These are phyloP conservation scores for Glycyrrhiza uralensis DNA, from an alignment of 306 rosid species.

Conservation along the genomic window DNA sequence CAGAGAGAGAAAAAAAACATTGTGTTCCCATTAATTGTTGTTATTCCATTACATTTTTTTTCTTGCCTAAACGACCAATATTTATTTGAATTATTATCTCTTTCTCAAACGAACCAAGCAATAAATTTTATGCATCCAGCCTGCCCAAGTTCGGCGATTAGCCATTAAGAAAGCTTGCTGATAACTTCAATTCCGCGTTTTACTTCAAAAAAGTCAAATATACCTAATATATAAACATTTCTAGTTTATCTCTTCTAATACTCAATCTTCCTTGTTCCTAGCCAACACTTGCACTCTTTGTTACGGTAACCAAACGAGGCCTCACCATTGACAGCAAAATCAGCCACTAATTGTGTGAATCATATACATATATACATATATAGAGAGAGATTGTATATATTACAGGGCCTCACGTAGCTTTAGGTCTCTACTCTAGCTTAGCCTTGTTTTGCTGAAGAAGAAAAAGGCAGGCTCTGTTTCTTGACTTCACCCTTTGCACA, in stretches of 20 bases:
- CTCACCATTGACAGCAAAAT: slow-evolving; percentile 5
- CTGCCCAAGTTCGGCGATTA: slow-evolving; percentile 50
- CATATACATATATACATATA: background rate
- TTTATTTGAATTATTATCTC: background rate
- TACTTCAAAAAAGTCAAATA: slow-evolving; percentile 40
- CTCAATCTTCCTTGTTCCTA: slow-evolving; percentile 13
- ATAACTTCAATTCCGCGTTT: slow-evolving; percentile 41
- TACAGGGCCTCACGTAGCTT: background rate
- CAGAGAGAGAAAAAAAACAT: background rate
- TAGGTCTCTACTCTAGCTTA: background rate
- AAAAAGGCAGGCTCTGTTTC: slow-evolving; percentile 24
- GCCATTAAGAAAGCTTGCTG: slow-evolving; percentile 37
- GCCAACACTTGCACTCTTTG: slow-evolving; percentile 23
- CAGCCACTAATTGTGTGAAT: slow-evolving; percentile 21
- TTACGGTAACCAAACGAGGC: slow-evolving; percentile 23
- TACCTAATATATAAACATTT: background rate
- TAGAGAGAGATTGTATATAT: background rate
- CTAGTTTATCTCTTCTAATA: background rate
- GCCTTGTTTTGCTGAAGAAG: slow-evolving; percentile 57
- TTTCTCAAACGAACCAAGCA: slow-evolving; percentile 11
- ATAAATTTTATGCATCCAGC: slow-evolving; percentile 26
- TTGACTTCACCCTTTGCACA: slow-evolving; percentile 5
- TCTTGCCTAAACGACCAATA: slow-evolving; percentile 8
- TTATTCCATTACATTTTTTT: slow-evolving; percentile 1
- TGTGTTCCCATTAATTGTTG: background rate